Base-by-base conservation (phyloP, 495 filamentous ascomycete genomes). In the Trichoderma asperelloides region DNA sequence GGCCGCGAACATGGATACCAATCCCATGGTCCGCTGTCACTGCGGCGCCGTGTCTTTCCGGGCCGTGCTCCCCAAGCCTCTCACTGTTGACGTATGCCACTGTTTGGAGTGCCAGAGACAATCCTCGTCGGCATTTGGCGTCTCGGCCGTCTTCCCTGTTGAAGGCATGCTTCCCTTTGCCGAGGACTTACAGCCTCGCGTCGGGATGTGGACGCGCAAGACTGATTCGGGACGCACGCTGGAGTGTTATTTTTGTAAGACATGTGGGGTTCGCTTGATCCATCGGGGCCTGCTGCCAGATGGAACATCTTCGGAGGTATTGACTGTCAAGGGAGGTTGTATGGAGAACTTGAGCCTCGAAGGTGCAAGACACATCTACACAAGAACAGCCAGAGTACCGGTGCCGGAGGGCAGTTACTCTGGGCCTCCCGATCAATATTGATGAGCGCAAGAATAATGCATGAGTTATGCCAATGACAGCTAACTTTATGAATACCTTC, bases 101-200 rank as follows among this genome's bases (percentile, higher is more conserved):
- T 88, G 86, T 76, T 80, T 77, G 60, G 80, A 87, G 69, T 88
- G 86, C 72, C 82, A 78, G 57, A 83, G 81, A 72, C 84, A 87
- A 71, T 82, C 83, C 25, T 75, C 81, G 18, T 84, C 84, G 9
- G 85, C 85, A 9, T 86, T 83, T 69, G 85, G 86, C 45, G 84
- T 83, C 21, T 82, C 80, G 8, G 85, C 84, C 68, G 73, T 80
- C 66, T 78, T 77, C 71, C 73, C 76, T 39, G 71, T 75, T 5
- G 69, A 69, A 0, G 76, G 71, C 30, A 71, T 84, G 30, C 86
- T 87, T 70, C 84, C 85, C 12, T 76, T 86, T 6, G 63, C 78
- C 0, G 47, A 71, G 3, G 69, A 74, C 8, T 73, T 79, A 21
- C 18, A 70, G 33, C 39, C 67, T 3, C 74, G 75, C 63, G 63